Evolutionary conservation across 108 stramenopile species (phyloP).

Genomic region (Schizochytrium sp.): DNA sequence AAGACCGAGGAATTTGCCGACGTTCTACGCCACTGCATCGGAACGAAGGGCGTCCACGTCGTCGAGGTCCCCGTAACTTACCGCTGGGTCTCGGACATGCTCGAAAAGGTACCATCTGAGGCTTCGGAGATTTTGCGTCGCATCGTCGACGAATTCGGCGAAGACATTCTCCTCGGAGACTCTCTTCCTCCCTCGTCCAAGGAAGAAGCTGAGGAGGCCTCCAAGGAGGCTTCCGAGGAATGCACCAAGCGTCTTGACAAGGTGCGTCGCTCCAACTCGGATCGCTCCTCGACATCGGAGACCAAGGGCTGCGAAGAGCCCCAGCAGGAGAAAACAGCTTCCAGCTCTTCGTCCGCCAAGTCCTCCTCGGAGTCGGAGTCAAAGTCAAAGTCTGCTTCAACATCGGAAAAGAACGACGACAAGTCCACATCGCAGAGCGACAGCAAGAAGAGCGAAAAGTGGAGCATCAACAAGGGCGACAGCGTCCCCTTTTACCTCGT

Average conservation of each 20-base stretch:
- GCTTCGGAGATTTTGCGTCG: background rate
- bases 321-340: background rate
- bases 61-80: conserved; percentile 29
- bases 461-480: background rate
- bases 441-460: background rate
- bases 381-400: no score
- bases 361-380: no score
- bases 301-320: background rate
- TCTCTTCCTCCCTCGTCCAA: background rate
- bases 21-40: background rate
- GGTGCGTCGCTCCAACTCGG: background rate
- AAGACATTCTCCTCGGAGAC: background rate
- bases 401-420: background rate
- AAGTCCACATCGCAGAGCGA: background rate
- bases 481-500: conserved; percentile 26
- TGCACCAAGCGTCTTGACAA: background rate
- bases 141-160: background rate
- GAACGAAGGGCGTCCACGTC: conserved; percentile 15
- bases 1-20: conserved; percentile 5
- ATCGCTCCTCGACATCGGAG: background rate
- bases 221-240: background rate
- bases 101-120: background rate
- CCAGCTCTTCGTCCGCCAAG: no score
- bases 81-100: background rate
- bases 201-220: background rate